These are phyloP conservation scores for Fomes fomentarius DNA, from an alignment of 1,284 basidiomycete species.

Conservation along the genomic window DNA sequence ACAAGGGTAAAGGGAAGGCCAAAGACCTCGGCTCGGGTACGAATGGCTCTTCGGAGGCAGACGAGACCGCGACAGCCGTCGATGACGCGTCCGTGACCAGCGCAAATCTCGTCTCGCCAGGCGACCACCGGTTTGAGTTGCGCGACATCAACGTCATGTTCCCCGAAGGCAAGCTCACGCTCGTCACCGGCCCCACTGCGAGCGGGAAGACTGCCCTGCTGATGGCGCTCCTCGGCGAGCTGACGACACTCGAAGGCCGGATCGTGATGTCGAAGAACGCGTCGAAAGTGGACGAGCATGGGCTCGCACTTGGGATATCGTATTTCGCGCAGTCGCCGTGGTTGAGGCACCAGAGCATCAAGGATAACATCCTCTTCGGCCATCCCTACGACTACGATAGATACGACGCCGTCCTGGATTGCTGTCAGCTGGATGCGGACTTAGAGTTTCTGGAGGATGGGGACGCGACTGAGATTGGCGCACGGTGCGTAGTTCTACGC, in stretches of 20 bases:
- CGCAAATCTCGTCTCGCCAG: constrained; percentile 20
- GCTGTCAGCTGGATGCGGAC: constrained; percentile 76
- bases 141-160: constrained; percentile 68
- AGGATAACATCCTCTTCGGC: constrained; percentile 77
- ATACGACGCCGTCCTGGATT: constrained; percentile 67
- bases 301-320: constrained; percentile 75
- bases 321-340: constrained; percentile 87
- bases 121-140: constrained; percentile 62
- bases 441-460: constrained; percentile 49
- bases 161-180: constrained; percentile 66
- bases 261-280: constrained; percentile 69
- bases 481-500: constrained; percentile 28
- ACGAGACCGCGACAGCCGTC: constrained; percentile 9
- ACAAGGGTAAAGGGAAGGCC: constrained; percentile 29
- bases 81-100: constrained; percentile 27
- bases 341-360: constrained; percentile 71
- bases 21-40: constrained; percentile 3
- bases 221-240: constrained; percentile 70
- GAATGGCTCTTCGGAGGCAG: background rate
- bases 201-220: constrained; percentile 81
- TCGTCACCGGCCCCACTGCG: constrained; percentile 76
- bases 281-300: constrained; percentile 59
- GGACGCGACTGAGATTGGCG: constrained; percentile 40
- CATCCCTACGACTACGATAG: constrained; percentile 65
- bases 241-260: constrained; percentile 54